Percentiles rank a stretch among this genome's conserved stretches.
Conservation (phyloP, 768 basidiomycete genomes). For the Dictyophora rubrovolvata region DNA sequence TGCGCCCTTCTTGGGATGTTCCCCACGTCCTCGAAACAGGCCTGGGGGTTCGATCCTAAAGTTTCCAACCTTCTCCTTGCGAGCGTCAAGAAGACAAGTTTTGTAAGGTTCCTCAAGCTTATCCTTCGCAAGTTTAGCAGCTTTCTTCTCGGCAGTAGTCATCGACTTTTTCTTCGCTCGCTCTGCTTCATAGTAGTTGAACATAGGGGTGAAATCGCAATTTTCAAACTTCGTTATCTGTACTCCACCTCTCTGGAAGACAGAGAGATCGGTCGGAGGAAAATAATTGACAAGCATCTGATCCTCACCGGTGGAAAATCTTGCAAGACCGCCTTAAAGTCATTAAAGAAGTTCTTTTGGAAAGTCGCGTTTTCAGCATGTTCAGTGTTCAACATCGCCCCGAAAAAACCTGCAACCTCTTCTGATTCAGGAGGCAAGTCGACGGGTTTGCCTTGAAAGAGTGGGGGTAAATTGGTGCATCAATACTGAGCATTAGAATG, state of each 20-base stretch:
- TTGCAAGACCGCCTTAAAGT: slow-evolving; percentile 71
- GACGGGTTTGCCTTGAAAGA: slow-evolving; percentile 55
- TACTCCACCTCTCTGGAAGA: slow-evolving; percentile 52
- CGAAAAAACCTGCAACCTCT: slow-evolving; percentile 97
- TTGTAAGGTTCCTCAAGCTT: slow-evolving; percentile 53
- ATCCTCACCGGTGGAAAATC: slow-evolving; percentile 72
- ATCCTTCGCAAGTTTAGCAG: slow-evolving; percentile 76
- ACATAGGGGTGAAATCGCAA: slow-evolving; percentile 95
- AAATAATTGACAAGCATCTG: not conserved
- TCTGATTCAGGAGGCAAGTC: slow-evolving; percentile 79
- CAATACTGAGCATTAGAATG: slow-evolving; percentile 1
- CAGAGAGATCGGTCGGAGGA: not conserved
- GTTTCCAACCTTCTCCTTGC: slow-evolving; percentile 97
- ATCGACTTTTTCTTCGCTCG: slow-evolving; percentile 88
- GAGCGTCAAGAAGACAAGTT: slow-evolving; percentile 83
- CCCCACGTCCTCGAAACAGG: slow-evolving; percentile 95
- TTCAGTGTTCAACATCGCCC: slow-evolving; percentile 81
- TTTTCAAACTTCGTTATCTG: slow-evolving; percentile 65
- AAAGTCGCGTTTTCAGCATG: slow-evolving; percentile 84
- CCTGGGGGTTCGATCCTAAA: slow-evolving; percentile 98
- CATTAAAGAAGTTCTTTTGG: slow-evolving; percentile 92
- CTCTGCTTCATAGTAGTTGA: slow-evolving; percentile 82
- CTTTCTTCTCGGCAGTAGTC: slow-evolving; percentile 83
- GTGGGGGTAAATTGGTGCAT: not conserved
- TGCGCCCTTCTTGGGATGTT: slow-evolving; percentile 95